A percentile compares a stretch with the other conserved stretches of the same genome.
These are phyloP conservation scores for Trichocladium uniseriatum DNA, from an alignment of 495 filamentous ascomycete genomes.

Conservation along the genomic window DNA sequence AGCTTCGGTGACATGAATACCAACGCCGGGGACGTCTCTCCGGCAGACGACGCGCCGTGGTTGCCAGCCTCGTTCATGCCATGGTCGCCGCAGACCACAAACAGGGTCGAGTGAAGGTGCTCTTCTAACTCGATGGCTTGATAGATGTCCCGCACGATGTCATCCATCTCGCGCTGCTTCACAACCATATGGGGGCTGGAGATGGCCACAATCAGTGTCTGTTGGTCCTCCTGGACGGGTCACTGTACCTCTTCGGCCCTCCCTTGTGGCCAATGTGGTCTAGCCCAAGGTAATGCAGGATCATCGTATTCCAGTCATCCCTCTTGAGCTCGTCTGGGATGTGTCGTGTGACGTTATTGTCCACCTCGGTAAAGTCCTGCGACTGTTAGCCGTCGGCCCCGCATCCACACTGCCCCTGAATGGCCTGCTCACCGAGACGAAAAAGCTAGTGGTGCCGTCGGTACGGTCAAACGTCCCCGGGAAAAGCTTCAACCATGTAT, in stretches of 20 bases:
- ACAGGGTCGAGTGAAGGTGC: constrained; percentile 67
- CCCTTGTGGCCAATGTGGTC: constrained; percentile 98
- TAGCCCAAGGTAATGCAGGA: constrained; percentile 90
- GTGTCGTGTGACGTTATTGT: constrained; percentile 94
- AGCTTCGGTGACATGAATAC: constrained; percentile 88
- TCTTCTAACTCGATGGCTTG: constrained; percentile 56
- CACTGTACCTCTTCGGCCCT: constrained; percentile 65
- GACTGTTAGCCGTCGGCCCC: background rate
- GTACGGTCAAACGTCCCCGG: constrained; percentile 72
- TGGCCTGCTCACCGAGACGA: constrained; percentile 74
- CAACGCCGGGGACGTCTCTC: constrained; percentile 88
- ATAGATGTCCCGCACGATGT: constrained; percentile 66
- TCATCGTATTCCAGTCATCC: constrained; percentile 84
- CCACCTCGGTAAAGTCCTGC: constrained; percentile 97
- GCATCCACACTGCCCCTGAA: background rate
- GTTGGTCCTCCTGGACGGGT: background rate
- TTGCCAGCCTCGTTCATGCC: constrained; percentile 99
- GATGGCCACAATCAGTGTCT: constrained; percentile 10
- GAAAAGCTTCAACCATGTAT: constrained; percentile 97
- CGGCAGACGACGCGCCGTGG: constrained; percentile 84
- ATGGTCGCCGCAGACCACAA: constrained; percentile 88
- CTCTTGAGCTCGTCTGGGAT: constrained; percentile 62
- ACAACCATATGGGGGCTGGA: constrained; percentile 75
- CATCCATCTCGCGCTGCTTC: constrained; percentile 94
- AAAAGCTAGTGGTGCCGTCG: constrained; percentile 95